Conservation (phyloP, 176 grass and related monocot genomes). For the Tillandsia fasciculata region DNA sequence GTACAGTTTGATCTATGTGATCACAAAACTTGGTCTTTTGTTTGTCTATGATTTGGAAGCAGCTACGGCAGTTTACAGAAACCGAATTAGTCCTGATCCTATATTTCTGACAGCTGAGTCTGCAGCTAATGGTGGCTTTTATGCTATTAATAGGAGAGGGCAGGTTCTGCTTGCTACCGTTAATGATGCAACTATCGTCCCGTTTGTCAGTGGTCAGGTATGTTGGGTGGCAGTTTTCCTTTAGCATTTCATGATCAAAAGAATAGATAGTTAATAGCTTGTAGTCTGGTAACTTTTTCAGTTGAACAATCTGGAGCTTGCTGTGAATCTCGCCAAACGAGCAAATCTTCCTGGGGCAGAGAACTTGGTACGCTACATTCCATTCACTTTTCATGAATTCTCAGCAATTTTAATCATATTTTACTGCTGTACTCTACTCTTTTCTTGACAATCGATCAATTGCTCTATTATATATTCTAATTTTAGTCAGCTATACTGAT, state of each 20-base stretch:
- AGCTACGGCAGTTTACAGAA: slow-evolving; percentile 89
- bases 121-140: slow-evolving; percentile 79
- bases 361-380: slow-evolving; percentile 54
- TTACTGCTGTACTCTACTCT: no score
- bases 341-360: slow-evolving; percentile 97
- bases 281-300: slow-evolving; percentile 24
- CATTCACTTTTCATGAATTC: neutral
- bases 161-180: slow-evolving; percentile 95
- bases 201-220: slow-evolving; percentile 90
- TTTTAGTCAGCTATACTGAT: no score
- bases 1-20: slow-evolving; percentile 89
- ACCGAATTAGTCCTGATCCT: slow-evolving; percentile 93
- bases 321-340: slow-evolving; percentile 98
- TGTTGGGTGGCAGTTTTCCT: slow-evolving; percentile 12
- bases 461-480: no score
- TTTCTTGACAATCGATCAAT: no score
- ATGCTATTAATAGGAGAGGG: slow-evolving; percentile 92
- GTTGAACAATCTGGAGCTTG: slow-evolving; percentile 96
- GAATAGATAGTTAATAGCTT: neutral
- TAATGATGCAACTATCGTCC: slow-evolving; percentile 84
- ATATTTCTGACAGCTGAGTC: slow-evolving; percentile 94
- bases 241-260: slow-evolving; percentile 6
- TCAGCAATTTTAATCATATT: no score
- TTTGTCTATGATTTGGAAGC: slow-evolving; percentile 99
- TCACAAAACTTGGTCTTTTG: slow-evolving; percentile 89